Conservation (phyloP, 2,329 filamentous ascomycete genomes). For the Aspergillus fumigatiaffinis region DNA sequence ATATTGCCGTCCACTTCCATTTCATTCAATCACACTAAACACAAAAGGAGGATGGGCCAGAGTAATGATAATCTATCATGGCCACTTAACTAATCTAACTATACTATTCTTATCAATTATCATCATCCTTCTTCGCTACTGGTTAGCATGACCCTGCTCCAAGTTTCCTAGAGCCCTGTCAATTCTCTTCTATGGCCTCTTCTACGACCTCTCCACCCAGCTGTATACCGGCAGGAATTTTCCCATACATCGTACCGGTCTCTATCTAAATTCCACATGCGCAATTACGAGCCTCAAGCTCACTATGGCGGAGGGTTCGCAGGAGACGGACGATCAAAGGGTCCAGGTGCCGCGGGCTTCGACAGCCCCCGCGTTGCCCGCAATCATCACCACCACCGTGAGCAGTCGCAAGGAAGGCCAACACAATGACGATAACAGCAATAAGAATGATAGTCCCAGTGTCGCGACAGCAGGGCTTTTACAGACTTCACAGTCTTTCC, state of each 20-base stretch:
- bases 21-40: not conserved
- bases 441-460: conserved; percentile 8
- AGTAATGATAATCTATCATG: not conserved
- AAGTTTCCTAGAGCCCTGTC: not conserved
- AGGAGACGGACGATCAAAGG: conserved; percentile 18
- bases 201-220: not conserved
- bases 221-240: not conserved
- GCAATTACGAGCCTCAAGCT: conserved; percentile 13
- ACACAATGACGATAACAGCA: conserved; percentile 5
- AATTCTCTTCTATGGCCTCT: not conserved
- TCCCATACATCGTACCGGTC: not conserved
- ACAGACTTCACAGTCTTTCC: conserved; percentile 19
- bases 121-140: not conserved
- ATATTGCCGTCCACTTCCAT: conserved; percentile 6
- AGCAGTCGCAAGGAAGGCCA: conserved; percentile 14
- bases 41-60: not conserved
- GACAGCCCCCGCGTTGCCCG: conserved; percentile 20
- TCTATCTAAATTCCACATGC: conserved; percentile 16
- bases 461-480: conserved; percentile 10
- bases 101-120: not conserved
- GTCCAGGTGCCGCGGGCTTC: conserved; percentile 21
- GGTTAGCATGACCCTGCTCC: not conserved
- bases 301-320: conserved; percentile 32
- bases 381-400: conserved; percentile 20
- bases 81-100: not conserved